Percentiles rank a stretch among this genome's conserved stretches.
Evolutionary conservation across 2,329 filamentous ascomycete genomes (phyloP).

Genomic region (Tolypocladium capitatum): DNA sequence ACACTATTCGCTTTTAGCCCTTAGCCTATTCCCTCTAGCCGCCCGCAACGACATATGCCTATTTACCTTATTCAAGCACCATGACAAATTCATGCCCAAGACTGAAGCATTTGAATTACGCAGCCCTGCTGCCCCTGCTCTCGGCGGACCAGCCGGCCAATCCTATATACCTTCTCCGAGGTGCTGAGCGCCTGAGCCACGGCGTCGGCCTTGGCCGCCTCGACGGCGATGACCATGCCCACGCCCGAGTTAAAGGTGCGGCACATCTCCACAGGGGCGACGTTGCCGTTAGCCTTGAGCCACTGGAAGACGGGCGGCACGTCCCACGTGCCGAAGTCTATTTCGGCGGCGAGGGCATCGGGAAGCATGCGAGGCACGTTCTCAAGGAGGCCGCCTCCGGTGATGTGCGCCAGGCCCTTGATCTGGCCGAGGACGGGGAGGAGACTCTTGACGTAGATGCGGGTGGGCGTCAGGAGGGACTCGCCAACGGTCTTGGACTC

Average conservation of each 20-base stretch:
- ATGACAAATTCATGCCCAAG: conserved; percentile 11
- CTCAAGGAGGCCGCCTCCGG: conserved; percentile 81
- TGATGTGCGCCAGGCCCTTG: conserved; percentile 95
- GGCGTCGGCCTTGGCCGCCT: conserved; percentile 45
- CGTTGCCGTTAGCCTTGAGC: conserved; percentile 62
- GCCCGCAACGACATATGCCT: background rate
- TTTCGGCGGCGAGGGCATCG: conserved; percentile 58
- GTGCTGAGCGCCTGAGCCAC: conserved; percentile 47
- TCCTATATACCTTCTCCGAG: conserved; percentile 60
- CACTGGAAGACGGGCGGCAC: conserved; percentile 73
- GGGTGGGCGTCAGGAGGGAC: conserved; percentile 74
- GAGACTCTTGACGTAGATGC: conserved; percentile 81
- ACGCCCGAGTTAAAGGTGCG: conserved; percentile 90
- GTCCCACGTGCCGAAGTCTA: conserved; percentile 65
- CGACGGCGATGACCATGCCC: conserved; percentile 84
- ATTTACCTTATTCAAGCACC: background rate
- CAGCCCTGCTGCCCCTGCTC: conserved; percentile 22
- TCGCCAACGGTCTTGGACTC: conserved; percentile 49
- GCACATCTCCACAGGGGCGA: conserved; percentile 68
- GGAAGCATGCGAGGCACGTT: conserved; percentile 94
- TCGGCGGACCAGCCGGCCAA: conserved; percentile 58
- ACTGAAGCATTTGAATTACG: conserved; percentile 19
- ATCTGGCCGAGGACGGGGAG: conserved; percentile 56
- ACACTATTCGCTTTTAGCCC: too few relatives aligned
- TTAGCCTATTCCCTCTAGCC: background rate